Conservation (phyloP, 2,329 filamentous ascomycete species). For the Graphiopsis chlorocephala region DNA sequence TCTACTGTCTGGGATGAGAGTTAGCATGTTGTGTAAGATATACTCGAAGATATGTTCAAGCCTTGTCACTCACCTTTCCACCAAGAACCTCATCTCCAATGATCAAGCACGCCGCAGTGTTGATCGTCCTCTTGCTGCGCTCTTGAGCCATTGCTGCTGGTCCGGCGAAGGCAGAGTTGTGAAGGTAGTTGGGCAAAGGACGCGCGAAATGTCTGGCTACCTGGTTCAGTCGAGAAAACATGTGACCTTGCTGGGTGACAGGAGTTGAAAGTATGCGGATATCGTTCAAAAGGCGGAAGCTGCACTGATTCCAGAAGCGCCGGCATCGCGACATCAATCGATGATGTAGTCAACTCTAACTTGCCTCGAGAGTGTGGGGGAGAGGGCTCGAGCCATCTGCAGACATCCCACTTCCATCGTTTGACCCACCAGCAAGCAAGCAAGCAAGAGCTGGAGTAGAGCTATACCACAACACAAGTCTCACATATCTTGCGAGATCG, state of each 20-base stretch:
- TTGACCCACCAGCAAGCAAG: not conserved
- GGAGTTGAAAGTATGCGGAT: not conserved
- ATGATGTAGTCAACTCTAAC: not conserved
- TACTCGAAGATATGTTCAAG: not conserved
- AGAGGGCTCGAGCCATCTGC: constrained; percentile 4
- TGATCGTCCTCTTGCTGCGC: constrained; percentile 66
- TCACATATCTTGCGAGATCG: not conserved
- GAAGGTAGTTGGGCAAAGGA: constrained; percentile 57
- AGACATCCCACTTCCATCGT: not conserved
- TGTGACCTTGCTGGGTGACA: constrained; percentile 37
- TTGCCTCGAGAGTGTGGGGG: not conserved
- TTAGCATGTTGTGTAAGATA: constrained; percentile 15
- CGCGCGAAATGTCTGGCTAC: constrained; percentile 68
- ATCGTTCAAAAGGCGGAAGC: not conserved
- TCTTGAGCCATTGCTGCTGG: constrained; percentile 48
- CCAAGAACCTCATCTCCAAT: constrained; percentile 97
- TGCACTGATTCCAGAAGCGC: not conserved
- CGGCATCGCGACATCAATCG: not conserved
- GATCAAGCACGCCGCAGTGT: constrained; percentile 87
- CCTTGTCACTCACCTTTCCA: constrained; percentile 67
- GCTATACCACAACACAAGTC: not conserved
- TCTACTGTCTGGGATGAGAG: constrained; percentile 54
- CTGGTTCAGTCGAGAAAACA: constrained; percentile 76
- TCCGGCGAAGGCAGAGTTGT: constrained; percentile 43
- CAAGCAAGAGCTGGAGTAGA: not conserved